phyloP scores from a whole-genome alignment of 2,329 filamentous ascomycete species.

The Monilinia fructicola region DNA sequence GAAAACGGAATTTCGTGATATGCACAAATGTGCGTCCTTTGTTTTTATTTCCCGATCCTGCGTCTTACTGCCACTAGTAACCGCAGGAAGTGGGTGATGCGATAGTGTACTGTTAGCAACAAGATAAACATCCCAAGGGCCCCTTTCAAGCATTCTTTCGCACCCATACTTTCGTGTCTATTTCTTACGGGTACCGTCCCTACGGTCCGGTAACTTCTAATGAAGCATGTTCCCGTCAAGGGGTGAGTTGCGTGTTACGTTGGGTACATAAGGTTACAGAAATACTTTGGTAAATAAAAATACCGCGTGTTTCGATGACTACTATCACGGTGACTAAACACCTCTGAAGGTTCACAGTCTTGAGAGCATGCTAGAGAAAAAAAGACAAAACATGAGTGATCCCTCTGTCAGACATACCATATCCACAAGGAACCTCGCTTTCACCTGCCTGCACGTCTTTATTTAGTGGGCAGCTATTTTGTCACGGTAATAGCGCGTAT shows the following conservation, averaged over 20 bases:
- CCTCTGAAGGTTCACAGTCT: background rate
- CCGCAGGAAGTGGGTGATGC: background rate
- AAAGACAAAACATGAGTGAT: constrained; percentile 4
- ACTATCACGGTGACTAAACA: constrained; percentile 12
- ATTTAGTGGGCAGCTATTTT: constrained; percentile 6
- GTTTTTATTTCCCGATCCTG: constrained; percentile 4
- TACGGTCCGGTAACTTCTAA: constrained; percentile 20
- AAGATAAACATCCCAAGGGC: background rate
- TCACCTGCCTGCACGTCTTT: constrained; percentile 10
- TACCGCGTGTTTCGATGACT: constrained; percentile 17
- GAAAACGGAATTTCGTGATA: background rate
- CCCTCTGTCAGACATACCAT: background rate
- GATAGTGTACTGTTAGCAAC: background rate
- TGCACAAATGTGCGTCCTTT: constrained; percentile 17
- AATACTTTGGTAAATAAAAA: constrained; percentile 8
- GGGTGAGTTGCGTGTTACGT: constrained; percentile 13
- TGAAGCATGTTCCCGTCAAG: constrained; percentile 18
- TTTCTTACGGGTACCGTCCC: constrained; percentile 24
- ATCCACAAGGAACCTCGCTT: background rate
- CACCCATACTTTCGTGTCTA: background rate
- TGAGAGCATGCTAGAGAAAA: background rate
- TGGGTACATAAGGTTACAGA: constrained; percentile 14
- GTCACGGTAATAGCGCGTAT: background rate
- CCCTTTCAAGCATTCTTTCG: background rate
- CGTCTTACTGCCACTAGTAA: no score